A percentile compares a stretch with the other conserved stretches of the same genome.
These are phyloP conservation scores for Tolypocladium cylindrosporum DNA, from an alignment of 2,329 filamentous ascomycete genomes.

Conservation along the genomic window DNA sequence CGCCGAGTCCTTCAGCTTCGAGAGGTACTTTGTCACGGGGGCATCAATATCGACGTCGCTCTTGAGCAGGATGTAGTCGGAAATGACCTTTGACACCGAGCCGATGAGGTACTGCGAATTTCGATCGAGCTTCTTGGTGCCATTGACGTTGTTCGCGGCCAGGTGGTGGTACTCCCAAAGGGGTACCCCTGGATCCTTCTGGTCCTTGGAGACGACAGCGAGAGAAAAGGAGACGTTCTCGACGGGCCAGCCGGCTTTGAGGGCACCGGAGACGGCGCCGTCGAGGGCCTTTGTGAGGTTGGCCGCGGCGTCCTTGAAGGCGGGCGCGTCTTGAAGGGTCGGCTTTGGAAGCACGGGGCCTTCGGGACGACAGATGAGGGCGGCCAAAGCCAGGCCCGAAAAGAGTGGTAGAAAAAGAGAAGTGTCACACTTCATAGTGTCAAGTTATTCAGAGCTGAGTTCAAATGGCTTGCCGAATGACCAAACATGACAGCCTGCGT, in stretches of 20 bases:
- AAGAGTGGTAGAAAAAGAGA: conserved; percentile 1
- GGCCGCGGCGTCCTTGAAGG: conserved; percentile 16
- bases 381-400: neutral
- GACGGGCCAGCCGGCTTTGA: conserved; percentile 22
- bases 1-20: conserved; percentile 13
- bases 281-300: conserved; percentile 18
- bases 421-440: neutral
- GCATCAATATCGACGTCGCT: conserved; percentile 22
- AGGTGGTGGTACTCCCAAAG: conserved; percentile 33
- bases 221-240: conserved; percentile 29
- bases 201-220: conserved; percentile 20
- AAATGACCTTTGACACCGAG: conserved; percentile 28
- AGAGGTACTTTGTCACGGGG: conserved; percentile 23
- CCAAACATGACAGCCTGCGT: neutral
- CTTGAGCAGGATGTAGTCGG: conserved; percentile 25
- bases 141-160: conserved; percentile 20
- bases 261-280: conserved; percentile 18
- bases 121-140: conserved; percentile 18
- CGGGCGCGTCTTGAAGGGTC: conserved; percentile 9
- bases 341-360: conserved; percentile 18
- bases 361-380: conserved; percentile 17
- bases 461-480: too few species aligned
- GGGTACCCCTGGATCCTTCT: conserved; percentile 13
- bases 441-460: too few species aligned
- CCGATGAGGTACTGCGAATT: conserved; percentile 32